These are phyloP conservation scores for Cucurbita ficifolia DNA, from an alignment of 306 rosid genomes.

Conservation along the genomic window DNA sequence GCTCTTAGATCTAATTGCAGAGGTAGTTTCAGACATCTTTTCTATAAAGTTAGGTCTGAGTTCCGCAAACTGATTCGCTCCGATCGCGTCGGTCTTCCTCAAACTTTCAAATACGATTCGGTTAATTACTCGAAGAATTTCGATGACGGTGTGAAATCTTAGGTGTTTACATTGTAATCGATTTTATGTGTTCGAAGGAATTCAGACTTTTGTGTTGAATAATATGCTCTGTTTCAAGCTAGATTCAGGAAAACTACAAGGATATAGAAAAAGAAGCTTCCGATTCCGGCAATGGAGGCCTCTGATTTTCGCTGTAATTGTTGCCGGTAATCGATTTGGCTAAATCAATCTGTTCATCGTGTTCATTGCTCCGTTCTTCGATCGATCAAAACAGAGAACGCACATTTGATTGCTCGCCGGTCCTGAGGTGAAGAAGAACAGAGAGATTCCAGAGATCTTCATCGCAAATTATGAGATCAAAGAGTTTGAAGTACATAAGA, in stretches of 20 bases:
- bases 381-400: background rate
- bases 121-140: conserved; percentile 27
- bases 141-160: conserved; percentile 5
- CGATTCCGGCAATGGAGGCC: background rate
- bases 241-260: conserved; percentile 4
- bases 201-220: background rate
- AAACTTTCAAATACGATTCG: conserved; percentile 41
- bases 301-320: background rate
- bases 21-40: conserved; percentile 62
- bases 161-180: background rate
- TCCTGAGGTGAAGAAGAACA: background rate
- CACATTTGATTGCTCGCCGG: background rate
- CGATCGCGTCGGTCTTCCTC: conserved; percentile 51
- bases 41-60: conserved; percentile 46
- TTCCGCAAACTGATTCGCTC: conserved; percentile 32
- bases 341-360: background rate
- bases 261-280: background rate
- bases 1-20: conserved; percentile 38
- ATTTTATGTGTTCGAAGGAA: background rate
- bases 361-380: background rate
- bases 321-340: background rate
- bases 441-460: background rate
- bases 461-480: background rate
- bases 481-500: background rate
- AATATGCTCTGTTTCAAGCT: background rate